Conservation (phyloP, 2,329 filamentous ascomycete genomes). For the Volutella citrinella region DNA sequence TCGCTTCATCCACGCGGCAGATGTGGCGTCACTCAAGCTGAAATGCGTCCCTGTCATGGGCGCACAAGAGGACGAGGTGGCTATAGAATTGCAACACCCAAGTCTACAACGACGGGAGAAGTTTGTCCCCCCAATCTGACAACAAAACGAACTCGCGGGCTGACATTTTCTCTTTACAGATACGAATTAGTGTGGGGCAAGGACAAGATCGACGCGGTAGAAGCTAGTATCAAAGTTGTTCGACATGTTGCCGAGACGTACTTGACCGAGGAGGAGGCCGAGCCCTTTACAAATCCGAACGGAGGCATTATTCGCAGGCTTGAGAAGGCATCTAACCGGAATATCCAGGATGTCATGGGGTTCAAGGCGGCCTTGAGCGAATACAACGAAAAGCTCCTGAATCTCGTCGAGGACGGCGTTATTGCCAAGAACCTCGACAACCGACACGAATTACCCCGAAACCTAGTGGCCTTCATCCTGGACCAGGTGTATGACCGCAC, state of each 20-base stretch:
- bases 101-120: slow-evolving; percentile 67
- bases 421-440: slow-evolving; percentile 69
- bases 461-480: slow-evolving; percentile 76
- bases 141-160: too few species aligned
- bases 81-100: slow-evolving; percentile 79
- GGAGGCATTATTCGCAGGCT: slow-evolving; percentile 74
- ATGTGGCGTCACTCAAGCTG: slow-evolving; percentile 50
- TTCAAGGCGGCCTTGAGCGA: slow-evolving; percentile 71
- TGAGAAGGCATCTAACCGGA: slow-evolving; percentile 68
- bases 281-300: slow-evolving; percentile 67
- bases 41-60: slow-evolving; percentile 51
- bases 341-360: slow-evolving; percentile 60
- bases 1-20: slow-evolving; percentile 56
- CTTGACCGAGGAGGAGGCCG: slow-evolving; percentile 66
- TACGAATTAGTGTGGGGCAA: slow-evolving; percentile 71
- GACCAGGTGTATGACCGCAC: slow-evolving; percentile 88
- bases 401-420: slow-evolving; percentile 65
- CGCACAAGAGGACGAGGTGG: slow-evolving; percentile 50
- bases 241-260: slow-evolving; percentile 72
- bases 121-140: slow-evolving; percentile 46
- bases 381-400: slow-evolving; percentile 71
- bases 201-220: slow-evolving; percentile 73
- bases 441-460: slow-evolving; percentile 66
- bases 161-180: too few species aligned
- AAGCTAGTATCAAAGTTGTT: slow-evolving; percentile 70